Conservation (phyloP, 352 stramenopile species). For the Phytopythium helicoides region DNA sequence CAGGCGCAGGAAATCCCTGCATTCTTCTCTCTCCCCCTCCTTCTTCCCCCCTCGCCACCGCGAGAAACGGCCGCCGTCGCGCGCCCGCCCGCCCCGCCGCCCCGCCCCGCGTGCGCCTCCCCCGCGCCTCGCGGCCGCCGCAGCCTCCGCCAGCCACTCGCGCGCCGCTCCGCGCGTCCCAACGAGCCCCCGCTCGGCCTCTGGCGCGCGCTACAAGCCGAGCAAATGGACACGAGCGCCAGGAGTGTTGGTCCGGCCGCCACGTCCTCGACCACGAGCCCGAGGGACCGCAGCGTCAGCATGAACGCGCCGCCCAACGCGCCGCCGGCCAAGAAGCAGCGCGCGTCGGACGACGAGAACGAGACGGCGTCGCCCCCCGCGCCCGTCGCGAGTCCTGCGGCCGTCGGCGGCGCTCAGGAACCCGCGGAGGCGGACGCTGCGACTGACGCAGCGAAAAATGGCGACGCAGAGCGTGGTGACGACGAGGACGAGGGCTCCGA, state of each 20-base stretch:
- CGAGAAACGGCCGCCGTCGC: no score
- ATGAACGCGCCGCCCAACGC: slow-evolving; percentile 57
- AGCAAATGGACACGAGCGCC: not conserved
- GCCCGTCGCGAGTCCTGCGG: not conserved
- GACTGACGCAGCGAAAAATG: not conserved
- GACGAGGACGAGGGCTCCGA: slow-evolving; percentile 27
- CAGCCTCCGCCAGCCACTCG: not conserved
- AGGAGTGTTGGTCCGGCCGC: slow-evolving; percentile 14
- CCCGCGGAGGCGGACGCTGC: slow-evolving; percentile 4
- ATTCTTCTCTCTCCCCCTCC: no score
- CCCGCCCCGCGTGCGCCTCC: no score
- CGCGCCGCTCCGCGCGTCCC: not conserved
- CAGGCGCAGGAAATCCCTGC: no score
- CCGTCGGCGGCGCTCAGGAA: slow-evolving; percentile 4
- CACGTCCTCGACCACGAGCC: slow-evolving; percentile 16
- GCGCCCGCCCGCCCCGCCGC: no score
- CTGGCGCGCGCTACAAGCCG: not conserved
- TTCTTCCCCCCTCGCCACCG: no score
- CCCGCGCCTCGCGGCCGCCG: not conserved
- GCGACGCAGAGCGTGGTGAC: not conserved
- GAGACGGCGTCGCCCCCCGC: slow-evolving; percentile 26
- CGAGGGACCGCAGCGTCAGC: slow-evolving; percentile 63
- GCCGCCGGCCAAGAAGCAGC: slow-evolving; percentile 78
- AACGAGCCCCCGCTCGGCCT: not conserved
- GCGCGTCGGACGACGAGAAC: slow-evolving; percentile 71